phyloP scores from a whole-genome alignment of 2,329 filamentous ascomycete genomes.

The Hypocrella siamensis region DNA sequence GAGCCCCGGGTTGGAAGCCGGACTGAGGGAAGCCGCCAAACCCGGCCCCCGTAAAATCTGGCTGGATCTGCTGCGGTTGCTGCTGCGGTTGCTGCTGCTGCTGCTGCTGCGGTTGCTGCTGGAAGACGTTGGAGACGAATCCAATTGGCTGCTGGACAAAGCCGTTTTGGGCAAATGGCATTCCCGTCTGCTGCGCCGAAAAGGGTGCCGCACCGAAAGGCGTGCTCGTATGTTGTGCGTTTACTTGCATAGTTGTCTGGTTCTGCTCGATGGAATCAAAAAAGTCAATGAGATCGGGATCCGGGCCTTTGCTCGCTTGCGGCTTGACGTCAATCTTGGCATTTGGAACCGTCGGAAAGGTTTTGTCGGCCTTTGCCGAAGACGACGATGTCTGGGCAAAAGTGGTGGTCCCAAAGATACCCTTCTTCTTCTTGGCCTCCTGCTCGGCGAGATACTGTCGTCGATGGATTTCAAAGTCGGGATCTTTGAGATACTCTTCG shows the following conservation, averaged over 20 bases:
- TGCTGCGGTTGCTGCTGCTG: slow-evolving; percentile 18
- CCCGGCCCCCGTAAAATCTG: slow-evolving; percentile 51
- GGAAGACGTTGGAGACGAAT: slow-evolving; percentile 13
- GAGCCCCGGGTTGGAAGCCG: slow-evolving; percentile 33
- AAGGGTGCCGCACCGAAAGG: slow-evolving; percentile 19
- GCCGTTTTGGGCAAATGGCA: slow-evolving; percentile 12
- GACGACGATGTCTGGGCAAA: too few relatives aligned
- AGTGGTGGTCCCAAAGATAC: slow-evolving; percentile 13
- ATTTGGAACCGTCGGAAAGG: slow-evolving; percentile 23
- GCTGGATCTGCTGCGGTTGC: slow-evolving; percentile 17
- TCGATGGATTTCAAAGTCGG: slow-evolving; percentile 87
- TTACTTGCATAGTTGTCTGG: slow-evolving; percentile 51
- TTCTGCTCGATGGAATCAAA: slow-evolving; percentile 88
- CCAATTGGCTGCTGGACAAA: slow-evolving; percentile 12
- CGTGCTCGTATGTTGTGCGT: slow-evolving; percentile 17
- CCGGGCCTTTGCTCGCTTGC: slow-evolving; percentile 43
- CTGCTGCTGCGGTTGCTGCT: slow-evolving; percentile 12
- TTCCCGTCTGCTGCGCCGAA: slow-evolving; percentile 21
- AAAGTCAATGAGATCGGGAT: slow-evolving; percentile 79
- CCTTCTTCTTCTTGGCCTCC: slow-evolving; percentile 48
- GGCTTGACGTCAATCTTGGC: slow-evolving; percentile 25
- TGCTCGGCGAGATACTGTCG: slow-evolving; percentile 84
- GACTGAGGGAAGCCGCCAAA: slow-evolving; percentile 69
- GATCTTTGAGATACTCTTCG: slow-evolving; percentile 87
- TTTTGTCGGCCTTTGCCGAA: too few relatives aligned